Evolutionary conservation across 169 alveolate species (phyloP).

Genomic region (Pseudocohnilembus persalinus): DNA sequence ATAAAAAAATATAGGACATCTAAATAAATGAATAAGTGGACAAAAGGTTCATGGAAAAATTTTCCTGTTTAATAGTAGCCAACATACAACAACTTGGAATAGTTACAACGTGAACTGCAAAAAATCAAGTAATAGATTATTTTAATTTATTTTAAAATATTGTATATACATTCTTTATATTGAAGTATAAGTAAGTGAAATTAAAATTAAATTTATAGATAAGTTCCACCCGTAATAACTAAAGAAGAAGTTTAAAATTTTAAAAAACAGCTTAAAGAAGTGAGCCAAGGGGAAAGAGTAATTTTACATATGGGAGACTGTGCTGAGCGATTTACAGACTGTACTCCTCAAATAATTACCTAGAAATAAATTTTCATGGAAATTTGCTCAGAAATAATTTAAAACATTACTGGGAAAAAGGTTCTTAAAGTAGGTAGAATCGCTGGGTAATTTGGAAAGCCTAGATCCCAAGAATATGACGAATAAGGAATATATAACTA

Average conservation of each 20-base stretch:
- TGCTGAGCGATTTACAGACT: constrained; percentile 68
- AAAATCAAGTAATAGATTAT: no score
- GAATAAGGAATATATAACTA: constrained; percentile 50
- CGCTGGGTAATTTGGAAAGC: constrained; percentile 76
- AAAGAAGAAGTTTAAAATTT: constrained; percentile 24
- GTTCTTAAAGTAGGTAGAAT: constrained; percentile 55
- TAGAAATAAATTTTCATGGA: constrained; percentile 36
- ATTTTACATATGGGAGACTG: constrained; percentile 65
- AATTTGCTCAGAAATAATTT: constrained; percentile 1
- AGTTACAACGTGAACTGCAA: constrained; percentile 14
- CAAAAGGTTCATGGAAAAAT: constrained; percentile 34
- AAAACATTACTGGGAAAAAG: neutral
- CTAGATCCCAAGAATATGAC: constrained; percentile 51
- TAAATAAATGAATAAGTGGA: no score
- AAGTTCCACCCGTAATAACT: constrained; percentile 25
- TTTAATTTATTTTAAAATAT: no score
- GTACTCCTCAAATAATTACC: constrained; percentile 33
- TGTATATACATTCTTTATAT: no score
- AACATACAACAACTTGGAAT: constrained; percentile 10
- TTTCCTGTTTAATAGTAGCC: constrained; percentile 24
- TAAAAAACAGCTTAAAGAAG: neutral
- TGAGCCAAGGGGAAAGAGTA: constrained; percentile 41
- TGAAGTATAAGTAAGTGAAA: no score
- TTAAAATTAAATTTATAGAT: neutral
- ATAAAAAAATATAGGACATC: no score